A percentile compares a stretch with the other conserved stretches of the same genome.
These are phyloP conservation scores for Vigna trinervia DNA, from an alignment of 306 rosid genomes.

Conservation along the genomic window DNA sequence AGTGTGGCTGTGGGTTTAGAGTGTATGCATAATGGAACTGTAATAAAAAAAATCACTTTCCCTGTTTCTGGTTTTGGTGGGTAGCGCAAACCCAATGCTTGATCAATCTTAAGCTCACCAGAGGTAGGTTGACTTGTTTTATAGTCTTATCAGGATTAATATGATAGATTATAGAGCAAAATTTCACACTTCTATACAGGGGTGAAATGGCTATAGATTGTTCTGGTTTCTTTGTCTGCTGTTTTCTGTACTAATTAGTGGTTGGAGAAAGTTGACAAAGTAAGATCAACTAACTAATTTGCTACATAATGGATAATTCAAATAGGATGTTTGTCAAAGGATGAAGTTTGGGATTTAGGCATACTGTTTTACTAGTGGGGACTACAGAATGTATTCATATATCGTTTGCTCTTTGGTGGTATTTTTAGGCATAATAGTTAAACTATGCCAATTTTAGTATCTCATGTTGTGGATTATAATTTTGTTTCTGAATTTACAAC, in stretches of 20 bases:
- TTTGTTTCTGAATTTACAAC: slow-evolving; percentile 4
- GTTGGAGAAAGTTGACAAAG: background rate
- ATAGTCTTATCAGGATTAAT: slow-evolving; percentile 4
- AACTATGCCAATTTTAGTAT: background rate
- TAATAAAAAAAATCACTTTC: slow-evolving; percentile 5
- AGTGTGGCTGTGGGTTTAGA: background rate
- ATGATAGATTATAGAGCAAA: slow-evolving; percentile 9
- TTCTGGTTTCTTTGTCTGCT: background rate
- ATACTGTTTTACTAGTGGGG: background rate
- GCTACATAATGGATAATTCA: background rate
- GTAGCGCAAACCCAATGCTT: slow-evolving; percentile 3
- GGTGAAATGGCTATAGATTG: slow-evolving; percentile 2
- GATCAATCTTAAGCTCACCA: slow-evolving; percentile 5
- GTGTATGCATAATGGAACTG: slow-evolving; percentile 8
- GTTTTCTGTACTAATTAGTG: slow-evolving; percentile 9
- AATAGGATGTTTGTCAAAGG: background rate
- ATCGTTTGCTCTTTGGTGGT: background rate
- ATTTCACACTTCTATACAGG: slow-evolving; percentile 15
- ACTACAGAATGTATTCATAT: background rate
- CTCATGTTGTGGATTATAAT: background rate
- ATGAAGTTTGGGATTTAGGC: background rate
- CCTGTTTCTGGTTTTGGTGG: slow-evolving; percentile 18
- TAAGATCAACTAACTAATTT: background rate
- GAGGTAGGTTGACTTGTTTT: background rate
- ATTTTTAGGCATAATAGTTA: background rate